These are phyloP conservation scores for Lolium perenne DNA, from an alignment of 176 grass and related monocot species.

Conservation along the genomic window DNA sequence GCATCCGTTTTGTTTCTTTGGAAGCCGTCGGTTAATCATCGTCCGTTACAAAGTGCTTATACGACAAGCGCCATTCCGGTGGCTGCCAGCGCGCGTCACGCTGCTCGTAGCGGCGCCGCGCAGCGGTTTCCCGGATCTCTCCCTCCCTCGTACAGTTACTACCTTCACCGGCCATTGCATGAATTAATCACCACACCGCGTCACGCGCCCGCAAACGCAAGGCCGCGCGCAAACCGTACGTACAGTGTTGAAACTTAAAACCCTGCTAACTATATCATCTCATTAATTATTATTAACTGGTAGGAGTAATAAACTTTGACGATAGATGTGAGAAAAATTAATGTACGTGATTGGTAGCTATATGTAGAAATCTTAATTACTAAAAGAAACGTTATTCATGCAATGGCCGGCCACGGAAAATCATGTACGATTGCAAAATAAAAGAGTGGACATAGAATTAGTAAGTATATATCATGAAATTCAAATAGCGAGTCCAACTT, in stretches of 20 bases:
- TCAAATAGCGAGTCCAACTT: too few relatives aligned
- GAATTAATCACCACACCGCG: not conserved
- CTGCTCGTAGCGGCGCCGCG: not conserved
- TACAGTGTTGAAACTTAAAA: not conserved
- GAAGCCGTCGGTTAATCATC: constrained; percentile 1
- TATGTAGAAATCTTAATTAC: not conserved
- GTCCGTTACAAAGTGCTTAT: constrained; percentile 20
- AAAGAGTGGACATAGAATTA: too few relatives aligned
- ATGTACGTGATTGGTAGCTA: not conserved
- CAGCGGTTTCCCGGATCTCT: constrained; percentile 7
- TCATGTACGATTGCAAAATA: too few relatives aligned
- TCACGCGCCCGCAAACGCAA: not conserved
- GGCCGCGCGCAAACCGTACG: not conserved
- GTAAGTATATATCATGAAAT: too few relatives aligned
- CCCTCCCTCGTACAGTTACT: constrained; percentile 12
- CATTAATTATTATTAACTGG: not conserved
- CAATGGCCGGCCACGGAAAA: too few relatives aligned
- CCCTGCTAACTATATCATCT: not conserved
- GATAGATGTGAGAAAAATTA: not conserved
- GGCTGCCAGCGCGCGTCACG: constrained; percentile 6
- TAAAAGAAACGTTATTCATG: too few relatives aligned
- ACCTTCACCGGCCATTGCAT: not conserved
- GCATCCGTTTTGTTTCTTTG: not conserved
- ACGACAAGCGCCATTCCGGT: constrained; percentile 5
- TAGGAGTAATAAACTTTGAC: not conserved